phyloP scores from a whole-genome alignment of 805 yeast species.

The Candida railenensis region DNA sequence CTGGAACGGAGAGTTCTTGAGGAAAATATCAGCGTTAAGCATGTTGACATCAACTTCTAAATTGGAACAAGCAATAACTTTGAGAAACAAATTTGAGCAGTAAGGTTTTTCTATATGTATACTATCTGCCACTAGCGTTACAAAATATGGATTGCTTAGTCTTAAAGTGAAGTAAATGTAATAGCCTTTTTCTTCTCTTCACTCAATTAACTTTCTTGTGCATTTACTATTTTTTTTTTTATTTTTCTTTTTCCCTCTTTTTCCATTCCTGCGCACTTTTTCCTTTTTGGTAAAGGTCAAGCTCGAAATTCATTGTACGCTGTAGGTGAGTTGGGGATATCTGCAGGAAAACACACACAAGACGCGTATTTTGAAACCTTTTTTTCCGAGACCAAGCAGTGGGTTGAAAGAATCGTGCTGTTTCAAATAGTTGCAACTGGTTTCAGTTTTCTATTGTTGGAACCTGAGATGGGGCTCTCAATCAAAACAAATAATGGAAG shows the following conservation, averaged over 20 bases:
- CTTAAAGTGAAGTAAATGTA: no score
- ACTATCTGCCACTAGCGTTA: no score
- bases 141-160: no score
- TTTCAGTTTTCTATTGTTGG: background rate
- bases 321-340: background rate
- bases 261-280: no score
- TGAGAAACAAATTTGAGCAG: no score
- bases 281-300: constrained; percentile 2
- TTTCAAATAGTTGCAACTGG: background rate
- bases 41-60: constrained; percentile 12
- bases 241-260: background rate
- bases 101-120: no score
- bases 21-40: constrained; percentile 38
- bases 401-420: background rate
- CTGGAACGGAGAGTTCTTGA: constrained; percentile 37
- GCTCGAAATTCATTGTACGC: background rate
- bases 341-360: background rate
- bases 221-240: background rate
- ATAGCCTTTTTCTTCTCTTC: background rate
- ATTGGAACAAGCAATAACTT: no score
- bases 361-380: background rate
- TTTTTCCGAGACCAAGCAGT: background rate
- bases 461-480: background rate
- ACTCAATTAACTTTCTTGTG: background rate
- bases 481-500: background rate